Percentiles rank a stretch among this genome's conserved stretches.
These are phyloP conservation scores for Cenchrus purpureus DNA, from an alignment of 176 grass and related monocot genomes.

Conservation along the genomic window DNA sequence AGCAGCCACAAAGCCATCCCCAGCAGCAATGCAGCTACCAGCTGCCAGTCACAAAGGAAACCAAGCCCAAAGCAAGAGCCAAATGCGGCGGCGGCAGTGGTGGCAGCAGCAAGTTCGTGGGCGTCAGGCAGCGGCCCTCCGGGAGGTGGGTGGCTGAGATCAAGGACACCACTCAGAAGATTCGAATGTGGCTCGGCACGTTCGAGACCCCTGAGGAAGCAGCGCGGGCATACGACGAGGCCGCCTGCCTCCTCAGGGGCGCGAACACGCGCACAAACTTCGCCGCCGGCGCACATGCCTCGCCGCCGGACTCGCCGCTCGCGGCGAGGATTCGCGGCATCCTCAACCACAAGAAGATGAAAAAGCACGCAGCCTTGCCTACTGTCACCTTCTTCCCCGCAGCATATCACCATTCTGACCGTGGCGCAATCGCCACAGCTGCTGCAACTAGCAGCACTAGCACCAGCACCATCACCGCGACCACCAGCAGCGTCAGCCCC, in stretches of 20 bases:
- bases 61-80: slow-evolving; percentile 31
- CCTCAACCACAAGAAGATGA: slow-evolving; percentile 63
- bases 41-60: not conserved
- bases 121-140: slow-evolving; percentile 62
- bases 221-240: slow-evolving; percentile 65
- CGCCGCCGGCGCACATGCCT: not conserved
- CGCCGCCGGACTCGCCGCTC: slow-evolving; percentile 40
- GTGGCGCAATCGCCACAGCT: not conserved
- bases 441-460: slow-evolving; percentile 13
- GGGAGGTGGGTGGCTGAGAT: slow-evolving; percentile 79
- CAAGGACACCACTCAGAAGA: slow-evolving; percentile 71
- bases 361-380: slow-evolving; percentile 2
- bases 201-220: slow-evolving; percentile 75
- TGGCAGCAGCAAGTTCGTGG: slow-evolving; percentile 47
- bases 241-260: slow-evolving; percentile 65
- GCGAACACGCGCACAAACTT: slow-evolving; percentile 81
- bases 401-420: not conserved
- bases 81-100: not conserved
- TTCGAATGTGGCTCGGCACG: slow-evolving; percentile 75
- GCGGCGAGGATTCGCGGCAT: slow-evolving; percentile 55
- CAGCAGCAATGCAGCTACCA: slow-evolving; percentile 50
- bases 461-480: slow-evolving; percentile 6
- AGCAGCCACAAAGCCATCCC: slow-evolving; percentile 41
- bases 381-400: slow-evolving; percentile 14
- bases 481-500: not conserved